Base-by-base conservation (phyloP, 805 yeast species). In the Yarrowia sp. region DNA sequence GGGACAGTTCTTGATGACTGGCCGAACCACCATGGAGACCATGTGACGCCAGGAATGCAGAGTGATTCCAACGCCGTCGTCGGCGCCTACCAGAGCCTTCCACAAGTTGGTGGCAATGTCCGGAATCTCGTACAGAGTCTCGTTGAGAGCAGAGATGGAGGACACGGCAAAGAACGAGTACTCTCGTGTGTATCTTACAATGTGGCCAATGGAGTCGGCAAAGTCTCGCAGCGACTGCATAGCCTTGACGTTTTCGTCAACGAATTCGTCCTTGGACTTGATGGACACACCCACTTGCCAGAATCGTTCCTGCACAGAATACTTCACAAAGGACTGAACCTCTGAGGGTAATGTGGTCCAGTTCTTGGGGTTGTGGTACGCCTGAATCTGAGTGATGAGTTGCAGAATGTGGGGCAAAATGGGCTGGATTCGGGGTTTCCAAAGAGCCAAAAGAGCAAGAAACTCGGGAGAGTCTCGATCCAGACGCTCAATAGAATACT, bases 221-320 rank as follows among this genome's bases (percentile, higher is more conserved):
- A 95, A 95, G 76, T 95, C 99, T 69, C 98, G 83, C 66, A 95
- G 78, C 0, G 99, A 92, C 68, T 89, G 88, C 80, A 95, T 90
- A 0, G 99, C 98, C 73, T 89, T 91, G 66, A 90, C 96, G 71
- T 87, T 92, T 73, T 95, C 98, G 73, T 90, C 96, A 68, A 95
- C 87, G 70, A 95, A 96, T 35, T 95, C 92, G 73, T 95, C 98
- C 71, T 90, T 88, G 2, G 96, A 86, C 76, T 95, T 96, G 66
- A 90, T 89, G 1, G 97, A 90, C 22, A 96, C 96, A 17, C 99
- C 99, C 67, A 92, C 96, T 73, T 96, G 98, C 99, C 99, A 95
- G 74, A 95, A 95, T 71, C 98, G 81, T 77, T 95, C 99, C 73
- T 87, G 85, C 58, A 96, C 88, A 67, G 96, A 88, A 70, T 90